Conservation (phyloP, 148 eudicot genomes). For the Rhododendron kiyosumense region DNA sequence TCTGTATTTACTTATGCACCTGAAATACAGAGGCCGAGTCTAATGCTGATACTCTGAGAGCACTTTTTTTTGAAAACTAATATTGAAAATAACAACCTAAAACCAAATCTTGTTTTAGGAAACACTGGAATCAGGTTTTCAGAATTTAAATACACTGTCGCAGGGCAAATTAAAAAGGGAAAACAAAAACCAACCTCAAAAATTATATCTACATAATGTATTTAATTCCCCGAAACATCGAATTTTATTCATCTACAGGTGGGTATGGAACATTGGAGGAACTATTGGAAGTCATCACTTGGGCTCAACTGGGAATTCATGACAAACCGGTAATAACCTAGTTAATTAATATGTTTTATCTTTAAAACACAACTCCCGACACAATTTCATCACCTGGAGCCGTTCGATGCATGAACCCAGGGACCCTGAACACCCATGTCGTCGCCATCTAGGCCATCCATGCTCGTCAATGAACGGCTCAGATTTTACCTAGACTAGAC, state of each 20-base stretch:
- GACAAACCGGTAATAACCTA: constrained; percentile 55
- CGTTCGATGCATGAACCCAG: too few species aligned
- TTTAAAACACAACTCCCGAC: background rate
- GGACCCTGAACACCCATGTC: too few species aligned
- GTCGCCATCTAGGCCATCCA: too few species aligned
- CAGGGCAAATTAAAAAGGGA: too few species aligned
- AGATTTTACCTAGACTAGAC: too few species aligned
- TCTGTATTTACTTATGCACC: background rate
- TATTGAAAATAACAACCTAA: too few species aligned
- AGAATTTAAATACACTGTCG: background rate
- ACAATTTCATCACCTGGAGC: background rate
- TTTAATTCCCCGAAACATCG: background rate
- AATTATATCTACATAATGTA: too few species aligned
- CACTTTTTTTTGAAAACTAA: background rate
- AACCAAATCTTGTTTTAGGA: background rate
- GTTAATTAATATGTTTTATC: too few species aligned
- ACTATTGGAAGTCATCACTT: constrained; percentile 74
- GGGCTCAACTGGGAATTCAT: constrained; percentile 85
- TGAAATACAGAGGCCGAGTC: background rate
- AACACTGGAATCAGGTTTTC: background rate
- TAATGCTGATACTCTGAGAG: too few species aligned
- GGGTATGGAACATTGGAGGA: constrained; percentile 87
- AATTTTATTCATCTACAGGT: constrained; percentile 28
- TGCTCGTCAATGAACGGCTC: too few species aligned
- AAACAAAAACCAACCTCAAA: too few species aligned